A percentile compares a stretch with the other conserved stretches of the same genome.
These are phyloP conservation scores for Choricystis sp. DNA, from an alignment of 139 green algal genomes.

Conservation along the genomic window DNA sequence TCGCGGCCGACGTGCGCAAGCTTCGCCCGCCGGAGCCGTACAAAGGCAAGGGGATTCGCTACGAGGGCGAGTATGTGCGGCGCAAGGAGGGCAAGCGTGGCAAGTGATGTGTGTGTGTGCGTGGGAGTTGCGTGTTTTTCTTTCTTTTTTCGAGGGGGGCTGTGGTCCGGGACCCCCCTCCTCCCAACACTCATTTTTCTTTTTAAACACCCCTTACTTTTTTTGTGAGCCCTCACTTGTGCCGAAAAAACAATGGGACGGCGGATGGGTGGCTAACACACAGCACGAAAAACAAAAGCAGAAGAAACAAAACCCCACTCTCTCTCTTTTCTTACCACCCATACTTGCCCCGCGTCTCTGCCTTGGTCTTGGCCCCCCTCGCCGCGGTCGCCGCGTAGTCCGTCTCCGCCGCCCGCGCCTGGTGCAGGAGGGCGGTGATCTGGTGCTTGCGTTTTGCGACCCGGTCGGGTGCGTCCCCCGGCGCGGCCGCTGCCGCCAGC, in stretches of 20 bases:
- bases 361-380: conserved; percentile 41
- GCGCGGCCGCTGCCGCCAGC: neutral
- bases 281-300: neutral
- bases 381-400: conserved; percentile 40
- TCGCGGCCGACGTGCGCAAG: conserved; percentile 66
- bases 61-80: conserved; percentile 72
- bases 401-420: conserved; percentile 34
- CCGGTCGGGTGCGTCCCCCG: neutral
- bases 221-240: too few species aligned
- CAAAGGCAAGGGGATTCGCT: conserved; percentile 90
- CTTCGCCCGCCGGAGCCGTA: conserved; percentile 86
- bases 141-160: conserved; percentile 2
- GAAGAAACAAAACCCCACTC: neutral
- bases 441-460: conserved; percentile 55
- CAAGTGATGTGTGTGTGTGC: conserved; percentile 27
- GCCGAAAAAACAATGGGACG: too few species aligned
- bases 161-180: too few species aligned
- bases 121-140: conserved; percentile 3
- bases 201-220: too few species aligned
- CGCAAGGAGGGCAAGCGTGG: conserved; percentile 93
- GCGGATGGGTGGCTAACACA: neutral
- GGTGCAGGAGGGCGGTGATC: conserved; percentile 47
- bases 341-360: conserved; percentile 53
- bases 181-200: too few species aligned
- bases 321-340: conserved; percentile 24